Evolutionary conservation across 2,329 filamentous ascomycete genomes (phyloP).

Genomic region (Calcarisporium arbuscula): DNA sequence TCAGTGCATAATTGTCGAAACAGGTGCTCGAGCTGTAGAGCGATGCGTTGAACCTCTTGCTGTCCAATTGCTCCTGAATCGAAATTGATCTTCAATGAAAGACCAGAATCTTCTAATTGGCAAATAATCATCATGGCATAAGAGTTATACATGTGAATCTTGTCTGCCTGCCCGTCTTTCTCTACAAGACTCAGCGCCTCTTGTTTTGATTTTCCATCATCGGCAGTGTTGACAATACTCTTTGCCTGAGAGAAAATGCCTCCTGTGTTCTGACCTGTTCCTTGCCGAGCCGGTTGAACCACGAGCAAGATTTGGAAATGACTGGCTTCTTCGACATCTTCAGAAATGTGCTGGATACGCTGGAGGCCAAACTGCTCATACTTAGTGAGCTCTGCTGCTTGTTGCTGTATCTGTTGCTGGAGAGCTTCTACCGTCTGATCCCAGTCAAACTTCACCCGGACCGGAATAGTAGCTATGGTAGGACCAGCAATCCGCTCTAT

Average conservation of each 20-base stretch:
- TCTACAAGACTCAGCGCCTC: not conserved
- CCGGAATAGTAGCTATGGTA: not conserved
- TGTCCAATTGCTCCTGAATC: not conserved
- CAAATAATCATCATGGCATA: constrained; percentile 1
- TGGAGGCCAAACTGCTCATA: not conserved
- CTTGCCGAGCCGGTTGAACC: not conserved
- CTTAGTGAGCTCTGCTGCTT: not conserved
- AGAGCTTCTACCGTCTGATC: not conserved
- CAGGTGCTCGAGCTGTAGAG: not conserved
- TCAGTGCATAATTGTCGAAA: not conserved
- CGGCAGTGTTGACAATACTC: not conserved
- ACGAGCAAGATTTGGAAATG: not conserved
- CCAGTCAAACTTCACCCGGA: not conserved
- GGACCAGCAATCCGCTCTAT: not conserved
- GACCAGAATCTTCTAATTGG: not conserved
- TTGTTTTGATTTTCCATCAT: not conserved
- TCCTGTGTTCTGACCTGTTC: not conserved
- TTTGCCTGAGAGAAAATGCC: not conserved
- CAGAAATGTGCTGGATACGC: not conserved
- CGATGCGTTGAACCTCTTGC: not conserved
- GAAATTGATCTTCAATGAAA: not conserved
- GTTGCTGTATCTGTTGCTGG: not conserved
- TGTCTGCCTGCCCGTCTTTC: constrained; percentile 6
- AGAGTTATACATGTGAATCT: not conserved
- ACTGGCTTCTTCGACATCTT: not conserved